Base-by-base conservation (phyloP, 2,329 filamentous ascomycete species). In the Sarocladium kiliense region DNA sequence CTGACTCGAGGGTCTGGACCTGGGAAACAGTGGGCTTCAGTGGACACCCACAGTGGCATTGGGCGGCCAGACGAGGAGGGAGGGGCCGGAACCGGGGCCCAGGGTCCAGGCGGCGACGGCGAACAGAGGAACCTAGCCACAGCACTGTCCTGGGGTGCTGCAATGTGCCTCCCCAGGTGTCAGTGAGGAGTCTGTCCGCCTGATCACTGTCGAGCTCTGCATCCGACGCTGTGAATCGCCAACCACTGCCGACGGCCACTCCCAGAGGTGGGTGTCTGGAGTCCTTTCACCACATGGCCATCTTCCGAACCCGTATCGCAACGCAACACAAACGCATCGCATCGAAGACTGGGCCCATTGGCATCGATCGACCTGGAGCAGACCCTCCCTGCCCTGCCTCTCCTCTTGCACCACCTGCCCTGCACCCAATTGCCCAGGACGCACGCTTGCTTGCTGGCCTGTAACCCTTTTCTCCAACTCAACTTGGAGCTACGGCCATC, bases 51-150 rank as follows among this genome's bases (percentile, higher is more conserved):
- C 41, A 9, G 41, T 44, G 41, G 18, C 18, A 44, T 44, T 44
- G 41, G 41, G 19, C 6, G 21, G 41, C 11, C 9, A 21, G 44
- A n/a, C 23, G 14, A 23, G 3, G 21, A 19, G 7, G 16, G 47
- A 51, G 26, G 47, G 47, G 47, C 47, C 47, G 47, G 47, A 51
- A 51, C 47, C 47, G 47, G 47, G 47, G 26, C 47, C 47, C 47
- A 51, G 47, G 47, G 47, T 51, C 47, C 47, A 36, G 47, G 47
- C 19, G 41, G 16, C 10, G 3, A 6, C 41, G 19, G 19, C 41
- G 14, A 7, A 9, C 30, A 34, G 30, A 34, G 14, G 30, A 7
- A 7, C 7, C 30, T 9, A 14, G 30, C 12, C 36, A n/a, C 36
- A 39, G 18, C 12, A 3, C 21, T 44, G 18, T 18, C n/a, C 18